Base-by-base conservation (phyloP, 192 early-diverging fungal species). In the Nowakowskiella sp. region DNA sequence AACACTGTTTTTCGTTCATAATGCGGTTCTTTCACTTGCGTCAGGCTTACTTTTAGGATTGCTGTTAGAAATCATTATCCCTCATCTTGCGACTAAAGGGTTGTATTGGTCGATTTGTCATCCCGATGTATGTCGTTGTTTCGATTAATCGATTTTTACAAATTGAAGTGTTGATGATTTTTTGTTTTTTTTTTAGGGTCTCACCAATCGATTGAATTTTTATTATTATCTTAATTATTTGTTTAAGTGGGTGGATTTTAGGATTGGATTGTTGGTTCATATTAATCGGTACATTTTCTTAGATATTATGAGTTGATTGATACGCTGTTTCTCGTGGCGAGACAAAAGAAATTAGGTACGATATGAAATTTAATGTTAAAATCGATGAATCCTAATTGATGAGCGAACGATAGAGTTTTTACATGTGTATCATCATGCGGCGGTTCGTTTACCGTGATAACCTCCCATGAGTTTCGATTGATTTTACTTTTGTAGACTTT, bases 191-290 rank as follows among this genome's bases (percentile, higher is more conserved):
- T 28, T 44, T 24, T 22, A 22, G 44, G 30, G 52, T 13, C 57
- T 57, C 83, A 88, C 83, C 43, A 84, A 88, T 59, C 72, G 73
- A 39, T 68, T 92, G 28, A 87, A 91, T 60, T 66, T 88, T 42
- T 70, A 87, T 9, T 93, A 91, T 76, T 91, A 88, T 64, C 73
- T 93, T 55, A 93, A 93, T 75, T 92, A 92, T 68, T 76, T 91
- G 39, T 83, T 88, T 65, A 94, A 94, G 72, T 91, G 19, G 13
- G 13, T 13, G 19, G 36, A 39, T 13, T 39, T 19, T 39, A 13
- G 36, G 19, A 19, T 19, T 13, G 36, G 19, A 39, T 13, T 39
- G 36, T 39, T 19, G 36, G 13, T 39, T 39, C 13, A n/a, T n/a
- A n/a, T n/a, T n/a, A 13, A 19, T 39, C 19, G 13, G 13, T 19